Base-by-base conservation (phyloP, 768 basidiomycete species). In the Serendipita sp. region DNA sequence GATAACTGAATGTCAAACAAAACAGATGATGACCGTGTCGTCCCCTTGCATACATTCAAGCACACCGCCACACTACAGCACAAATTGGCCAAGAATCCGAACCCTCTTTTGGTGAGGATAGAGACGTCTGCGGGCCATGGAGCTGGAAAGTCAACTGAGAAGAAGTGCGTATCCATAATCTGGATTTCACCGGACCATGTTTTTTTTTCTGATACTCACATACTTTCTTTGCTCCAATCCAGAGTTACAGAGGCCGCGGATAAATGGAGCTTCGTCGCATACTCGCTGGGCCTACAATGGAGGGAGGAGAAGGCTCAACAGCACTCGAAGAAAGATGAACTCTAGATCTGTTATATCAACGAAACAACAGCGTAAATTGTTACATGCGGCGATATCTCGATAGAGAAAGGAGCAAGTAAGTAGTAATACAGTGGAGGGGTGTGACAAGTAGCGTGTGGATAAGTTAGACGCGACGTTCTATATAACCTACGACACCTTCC, bases 21-120 rank as follows among this genome's bases (percentile, higher is more conserved):
- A n/a, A n/a, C n/a, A 88, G 87, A 88, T 65, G 89, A 90, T 66
- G 87, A 89, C 68, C 84, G 89, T 34, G 89, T 91, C n/a, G 88
- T 90, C 3, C 87, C 88, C 1, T 74, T 88, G 70, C 90, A 90
- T 72, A 87, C 88, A 7, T 90, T 87, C 79, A 92, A 92, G 72
- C 77, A 82, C 60, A 83, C 84, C 0, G 90, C 90, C 16, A 82
- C 82, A n/a, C 74, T 90, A 41, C 89, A 92, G 69, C 73, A 90
- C 69, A 74, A 72, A 1, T 72, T 81, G 0, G 77, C 85, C 0
- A 67, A 82, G 50, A 91, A 90, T 70, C 79, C 81, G 0, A 73
- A 88, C 67, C 90, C 89, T 3, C 74, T 91, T 13, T 75, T 92
- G 20, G 74, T 90, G 53, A 80, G 88, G 22, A 82, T 91, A 28